Base-by-base conservation (phyloP, 2,329 filamentous ascomycete species). In the Beauveria pseudobassiana region DNA sequence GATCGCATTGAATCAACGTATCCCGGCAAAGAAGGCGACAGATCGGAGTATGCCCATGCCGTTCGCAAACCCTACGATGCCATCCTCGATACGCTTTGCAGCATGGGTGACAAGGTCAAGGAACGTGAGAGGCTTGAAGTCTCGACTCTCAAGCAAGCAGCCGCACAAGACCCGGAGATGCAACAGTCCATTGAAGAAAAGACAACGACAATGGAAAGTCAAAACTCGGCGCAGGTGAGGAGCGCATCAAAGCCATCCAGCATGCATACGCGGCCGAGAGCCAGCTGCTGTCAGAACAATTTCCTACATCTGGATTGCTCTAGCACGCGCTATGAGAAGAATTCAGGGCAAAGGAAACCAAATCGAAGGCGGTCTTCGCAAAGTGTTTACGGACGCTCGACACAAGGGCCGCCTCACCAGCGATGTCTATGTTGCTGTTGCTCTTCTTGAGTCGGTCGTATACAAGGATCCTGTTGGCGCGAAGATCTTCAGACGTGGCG, bases 401-500 rank as follows among this genome's bases (percentile, higher is more conserved):
- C 89, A 90, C 69, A 87, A 87, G 65, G 96, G 95, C 20, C 89
- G 92, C 59, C 83, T 99, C 51, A 95, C 91, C 8, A 96, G 91
- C 68, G 95, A 98, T 72, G 91, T 97, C 6, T 99, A 99, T 71
- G 90, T 97, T 59, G 92, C 92, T 1, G 91, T 91, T 67, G 95
- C 96, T 18, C 81, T 96, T 63, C 90, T 99, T 70, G 95, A 99
- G 73, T 93, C 95, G 71, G 88, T 96, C 68, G 96, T 96, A 67
- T 99, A 99, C 75, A 95, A 96, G 70, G 95, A 98, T 69, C 85
- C 88, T 0, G 91, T 95, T 0, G 93, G 93, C 1, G 90, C 89
- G 49, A 97, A 95, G 76, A 98, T 99, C 63, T 96, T 98, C 67
- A 95, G 99, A 72, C 89, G 93, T 51, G 95, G 95, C 22, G 87